Evolutionary conservation across 495 filamentous ascomycete species (phyloP).

Genomic region (Aspergillus affinis): DNA sequence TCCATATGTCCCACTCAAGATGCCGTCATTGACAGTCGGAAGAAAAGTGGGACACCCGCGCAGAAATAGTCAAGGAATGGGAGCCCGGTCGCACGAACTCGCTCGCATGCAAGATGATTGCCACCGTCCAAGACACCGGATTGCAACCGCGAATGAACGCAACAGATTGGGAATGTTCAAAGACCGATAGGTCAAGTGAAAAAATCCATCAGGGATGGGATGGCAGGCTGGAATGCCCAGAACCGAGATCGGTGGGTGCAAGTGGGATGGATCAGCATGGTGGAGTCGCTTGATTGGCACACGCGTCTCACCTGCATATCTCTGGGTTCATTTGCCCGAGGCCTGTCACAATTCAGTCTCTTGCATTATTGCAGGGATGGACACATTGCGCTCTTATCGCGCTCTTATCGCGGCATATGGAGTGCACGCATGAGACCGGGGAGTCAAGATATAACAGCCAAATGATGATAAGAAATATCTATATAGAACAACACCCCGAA

Average conservation of each 20-base stretch:
- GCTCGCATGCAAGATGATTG: not conserved
- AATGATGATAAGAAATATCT: too few relatives aligned
- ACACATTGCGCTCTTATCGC: not conserved
- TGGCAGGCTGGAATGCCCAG: not conserved
- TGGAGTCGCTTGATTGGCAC: not conserved
- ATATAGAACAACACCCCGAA: too few relatives aligned
- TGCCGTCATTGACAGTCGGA: not conserved
- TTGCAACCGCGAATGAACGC: not conserved
- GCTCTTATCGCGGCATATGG: too few relatives aligned
- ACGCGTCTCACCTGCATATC: not conserved
- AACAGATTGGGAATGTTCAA: not conserved
- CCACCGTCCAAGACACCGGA: not conserved
- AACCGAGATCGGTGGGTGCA: not conserved
- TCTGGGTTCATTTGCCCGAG: too few relatives aligned
- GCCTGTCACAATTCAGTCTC: too few relatives aligned
- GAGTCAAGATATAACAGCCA: too few relatives aligned
- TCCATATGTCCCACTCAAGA: not conserved
- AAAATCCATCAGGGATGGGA: not conserved
- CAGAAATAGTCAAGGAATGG: not conserved
- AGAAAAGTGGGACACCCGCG: not conserved
- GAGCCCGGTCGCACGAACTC: not conserved
- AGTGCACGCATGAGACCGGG: too few relatives aligned
- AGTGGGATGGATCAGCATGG: not conserved
- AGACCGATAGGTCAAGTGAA: not conserved
- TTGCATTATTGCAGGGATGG: not conserved